These are phyloP conservation scores for Terfezia boudieri DNA, from an alignment of 495 filamentous ascomycete genomes.

Conservation along the genomic window DNA sequence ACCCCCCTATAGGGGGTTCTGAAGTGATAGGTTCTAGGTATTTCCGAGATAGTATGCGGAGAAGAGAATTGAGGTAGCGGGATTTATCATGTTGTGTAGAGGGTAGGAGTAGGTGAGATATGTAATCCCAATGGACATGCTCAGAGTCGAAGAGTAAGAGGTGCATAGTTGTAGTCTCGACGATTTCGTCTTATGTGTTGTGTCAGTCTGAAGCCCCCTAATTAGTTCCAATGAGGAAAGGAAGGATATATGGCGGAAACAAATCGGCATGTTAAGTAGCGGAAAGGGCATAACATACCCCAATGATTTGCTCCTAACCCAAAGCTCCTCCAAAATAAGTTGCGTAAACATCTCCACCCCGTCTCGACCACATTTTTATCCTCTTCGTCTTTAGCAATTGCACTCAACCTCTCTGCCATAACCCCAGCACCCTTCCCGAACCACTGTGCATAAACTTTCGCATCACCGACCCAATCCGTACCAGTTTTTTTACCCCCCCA, in stretches of 20 bases:
- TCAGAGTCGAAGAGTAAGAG: neutral
- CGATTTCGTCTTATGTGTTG: neutral
- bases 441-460: constrained; percentile 45
- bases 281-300: constrained; percentile 28
- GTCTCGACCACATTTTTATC: constrained; percentile 20
- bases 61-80: constrained; percentile 5
- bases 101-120: neutral
- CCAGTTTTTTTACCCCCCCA: neutral
- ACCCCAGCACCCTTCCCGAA: constrained; percentile 29
- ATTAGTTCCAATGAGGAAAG: neutral
- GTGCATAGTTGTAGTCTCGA: neutral
- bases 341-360: constrained; percentile 31
- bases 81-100: neutral
- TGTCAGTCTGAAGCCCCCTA: neutral
- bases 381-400: constrained; percentile 24
- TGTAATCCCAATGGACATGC: neutral
- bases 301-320: constrained; percentile 52
- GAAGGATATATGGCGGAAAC: constrained; percentile 10
- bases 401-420: constrained; percentile 28
- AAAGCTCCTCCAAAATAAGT: constrained; percentile 41
- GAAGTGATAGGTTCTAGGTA: constrained; percentile 22
- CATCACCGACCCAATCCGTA: constrained; percentile 42
- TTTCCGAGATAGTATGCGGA: constrained; percentile 14
- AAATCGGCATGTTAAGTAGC: constrained; percentile 7
- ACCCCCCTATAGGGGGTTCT: constrained; percentile 9